Percentiles rank a stretch among this genome's conserved stretches.
These are phyloP conservation scores for Kwoniella sp. DNA, from an alignment of 768 basidiomycete species.

Conservation along the genomic window DNA sequence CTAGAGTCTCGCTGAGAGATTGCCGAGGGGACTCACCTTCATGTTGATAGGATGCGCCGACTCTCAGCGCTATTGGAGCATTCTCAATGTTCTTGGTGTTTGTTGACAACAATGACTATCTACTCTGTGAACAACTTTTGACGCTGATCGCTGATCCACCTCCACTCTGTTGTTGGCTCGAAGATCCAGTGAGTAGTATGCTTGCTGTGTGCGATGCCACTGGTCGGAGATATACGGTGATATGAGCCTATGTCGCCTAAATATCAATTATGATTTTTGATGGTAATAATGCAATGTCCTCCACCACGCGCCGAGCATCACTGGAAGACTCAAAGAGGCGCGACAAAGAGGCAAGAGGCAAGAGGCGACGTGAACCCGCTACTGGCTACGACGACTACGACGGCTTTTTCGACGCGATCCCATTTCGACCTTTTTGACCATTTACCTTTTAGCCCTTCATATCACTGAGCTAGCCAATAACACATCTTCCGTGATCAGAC, in stretches of 20 bases:
- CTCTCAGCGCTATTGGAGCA: neutral
- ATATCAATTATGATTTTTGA: neutral
- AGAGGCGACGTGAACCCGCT: neutral
- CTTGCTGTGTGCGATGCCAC: neutral
- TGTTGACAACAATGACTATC: no score
- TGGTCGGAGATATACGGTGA: conserved; percentile 6
- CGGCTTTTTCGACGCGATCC: conserved; percentile 1
- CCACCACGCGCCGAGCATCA: neutral
- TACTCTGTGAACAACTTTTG: no score
- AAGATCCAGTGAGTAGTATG: neutral
- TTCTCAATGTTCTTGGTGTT: neutral
- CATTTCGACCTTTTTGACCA: no score
- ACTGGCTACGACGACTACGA: neutral
- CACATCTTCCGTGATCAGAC: no score
- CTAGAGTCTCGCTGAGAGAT: no score
- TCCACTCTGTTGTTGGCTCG: no score
- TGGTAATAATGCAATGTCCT: no score
- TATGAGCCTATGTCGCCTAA: conserved; percentile 1
- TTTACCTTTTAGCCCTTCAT: no score
- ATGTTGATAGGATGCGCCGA: neutral
- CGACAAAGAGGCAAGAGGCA: no score
- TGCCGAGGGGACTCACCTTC: conserved; percentile 20
- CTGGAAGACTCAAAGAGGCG: neutral
- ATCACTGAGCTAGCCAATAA: neutral
- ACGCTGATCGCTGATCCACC: conserved; percentile 15